Evolutionary conservation across 2,329 filamentous ascomycete species (phyloP).

Genomic region (Alternaria arbusti): DNA sequence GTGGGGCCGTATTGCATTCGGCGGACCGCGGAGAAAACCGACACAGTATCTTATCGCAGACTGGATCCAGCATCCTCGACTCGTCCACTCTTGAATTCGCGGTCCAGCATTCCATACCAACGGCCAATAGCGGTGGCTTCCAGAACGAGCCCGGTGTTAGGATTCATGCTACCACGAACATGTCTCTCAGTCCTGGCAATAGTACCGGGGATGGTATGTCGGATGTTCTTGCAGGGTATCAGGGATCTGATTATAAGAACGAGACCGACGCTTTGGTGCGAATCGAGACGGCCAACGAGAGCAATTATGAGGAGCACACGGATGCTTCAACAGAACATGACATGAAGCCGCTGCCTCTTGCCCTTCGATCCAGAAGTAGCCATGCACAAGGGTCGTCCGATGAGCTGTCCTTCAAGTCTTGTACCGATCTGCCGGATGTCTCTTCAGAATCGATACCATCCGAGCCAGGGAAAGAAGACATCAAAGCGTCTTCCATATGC

Average conservation of each 20-base stretch:
- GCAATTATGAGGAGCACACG: background rate
- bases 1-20: background rate
- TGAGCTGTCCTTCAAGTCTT: conserved; percentile 45
- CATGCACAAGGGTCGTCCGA: conserved; percentile 41
- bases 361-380: conserved; percentile 15
- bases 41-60: conserved; percentile 35
- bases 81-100: conserved; percentile 44
- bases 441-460: background rate
- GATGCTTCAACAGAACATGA: conserved; percentile 9
- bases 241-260: conserved; percentile 34
- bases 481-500: conserved; percentile 23
- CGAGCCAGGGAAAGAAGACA: conserved; percentile 1
- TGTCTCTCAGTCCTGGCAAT: conserved; percentile 14
- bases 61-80: conserved; percentile 33
- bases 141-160: conserved; percentile 9
- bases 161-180: background rate
- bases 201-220: conserved; percentile 43
- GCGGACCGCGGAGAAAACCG: conserved; percentile 14
- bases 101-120: conserved; percentile 38
- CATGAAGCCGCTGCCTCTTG: conserved; percentile 2
- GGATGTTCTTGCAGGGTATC: conserved; percentile 40
- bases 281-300: background rate
- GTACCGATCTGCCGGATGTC: conserved; percentile 28
- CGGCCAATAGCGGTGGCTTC: conserved; percentile 24
- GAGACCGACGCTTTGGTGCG: conserved; percentile 10